A percentile compares a stretch with the other conserved stretches of the same genome.
These are phyloP conservation scores for Cladobotryum mycophilum DNA, from an alignment of 2,329 filamentous ascomycete species.

Conservation along the genomic window DNA sequence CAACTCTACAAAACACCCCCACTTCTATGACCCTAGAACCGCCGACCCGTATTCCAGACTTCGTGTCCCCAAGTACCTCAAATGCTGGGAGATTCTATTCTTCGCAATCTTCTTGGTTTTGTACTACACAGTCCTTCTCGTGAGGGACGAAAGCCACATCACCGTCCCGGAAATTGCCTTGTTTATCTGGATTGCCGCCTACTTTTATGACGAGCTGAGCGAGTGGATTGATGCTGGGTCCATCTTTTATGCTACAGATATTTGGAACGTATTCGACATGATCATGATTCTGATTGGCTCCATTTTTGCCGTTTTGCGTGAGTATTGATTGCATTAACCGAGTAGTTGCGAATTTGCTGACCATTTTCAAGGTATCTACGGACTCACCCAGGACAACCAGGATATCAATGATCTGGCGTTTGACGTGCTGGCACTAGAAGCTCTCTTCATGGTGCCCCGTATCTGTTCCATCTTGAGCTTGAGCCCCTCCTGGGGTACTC, in stretches of 20 bases:
- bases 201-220: conserved; percentile 80
- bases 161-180: conserved; percentile 65
- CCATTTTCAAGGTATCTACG: conserved; percentile 25
- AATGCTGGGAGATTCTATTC: conserved; percentile 77
- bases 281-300: conserved; percentile 68
- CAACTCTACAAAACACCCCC: conserved; percentile 66
- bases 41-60: conserved; percentile 68
- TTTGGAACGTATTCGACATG: conserved; percentile 72
- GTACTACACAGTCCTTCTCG: conserved; percentile 81
- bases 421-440: conserved; percentile 83
- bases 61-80: conserved; percentile 78
- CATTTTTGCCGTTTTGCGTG: conserved; percentile 65
- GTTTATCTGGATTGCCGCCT: conserved; percentile 81
- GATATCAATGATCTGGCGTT: conserved; percentile 73
- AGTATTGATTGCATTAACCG: conserved; percentile 29
- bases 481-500: conserved; percentile 82
- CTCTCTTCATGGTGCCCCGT: conserved; percentile 81
- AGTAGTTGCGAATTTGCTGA: neutral
- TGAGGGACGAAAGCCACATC: conserved; percentile 60
- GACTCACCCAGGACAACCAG: conserved; percentile 44
- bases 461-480: conserved; percentile 83
- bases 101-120: conserved; percentile 69
- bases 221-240: conserved; percentile 82
- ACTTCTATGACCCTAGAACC: conserved; percentile 62
- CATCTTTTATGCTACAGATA: conserved; percentile 76